Evolutionary conservation across 495 filamentous ascomycete species (phyloP), one percentile per base, ranked within the genome.

Genomic region (Bacidia gigantensis): DNA sequence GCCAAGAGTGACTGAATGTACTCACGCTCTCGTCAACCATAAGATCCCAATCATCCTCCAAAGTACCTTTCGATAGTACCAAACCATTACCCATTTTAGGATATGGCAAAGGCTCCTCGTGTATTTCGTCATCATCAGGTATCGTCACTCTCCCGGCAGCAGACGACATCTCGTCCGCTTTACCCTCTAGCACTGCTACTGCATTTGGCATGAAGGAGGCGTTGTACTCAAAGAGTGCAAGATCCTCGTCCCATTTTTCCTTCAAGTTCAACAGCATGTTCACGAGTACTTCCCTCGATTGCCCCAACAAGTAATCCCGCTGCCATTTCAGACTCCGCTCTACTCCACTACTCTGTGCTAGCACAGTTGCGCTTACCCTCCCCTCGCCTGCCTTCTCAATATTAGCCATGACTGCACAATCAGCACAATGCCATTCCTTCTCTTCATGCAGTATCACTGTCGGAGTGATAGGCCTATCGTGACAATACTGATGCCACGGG

Each of bases 401-500:
- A 21, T 63, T 54, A 12, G 62, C 63, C 3, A 71, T 53, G 0
- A 72, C 68, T 18, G 70, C 74, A 64, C 92, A 98, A 14, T 75
- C 71, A 3, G 63, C 62, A 64, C 92, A 98, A 58, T 80, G 78
- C 90, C 92, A 98, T 54, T 82, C 77, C 50, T 73, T 76, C 47
- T 82, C 80, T 54, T 82, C 70, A 26, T 80, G 70, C 12, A 69
- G 62, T 2, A 94, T 77, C 7, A 85, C 78, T 11, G 85, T 76
- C 53, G 81, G 76, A 7, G 73, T 70, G 56, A 98, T 89, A 3
- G 75, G 75, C 0, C 92, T 89, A 57, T 92, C 79, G 64, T 96
- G 89, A 60, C 92, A 97, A 55, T 77, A 76, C 65, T 95, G 89
- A 64, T 98, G 92, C 79, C 89, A 98, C 14, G 83, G 77, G 11